phyloP scores from a whole-genome alignment of 2,329 filamentous ascomycete genomes.

The Talaromyces sp. region DNA sequence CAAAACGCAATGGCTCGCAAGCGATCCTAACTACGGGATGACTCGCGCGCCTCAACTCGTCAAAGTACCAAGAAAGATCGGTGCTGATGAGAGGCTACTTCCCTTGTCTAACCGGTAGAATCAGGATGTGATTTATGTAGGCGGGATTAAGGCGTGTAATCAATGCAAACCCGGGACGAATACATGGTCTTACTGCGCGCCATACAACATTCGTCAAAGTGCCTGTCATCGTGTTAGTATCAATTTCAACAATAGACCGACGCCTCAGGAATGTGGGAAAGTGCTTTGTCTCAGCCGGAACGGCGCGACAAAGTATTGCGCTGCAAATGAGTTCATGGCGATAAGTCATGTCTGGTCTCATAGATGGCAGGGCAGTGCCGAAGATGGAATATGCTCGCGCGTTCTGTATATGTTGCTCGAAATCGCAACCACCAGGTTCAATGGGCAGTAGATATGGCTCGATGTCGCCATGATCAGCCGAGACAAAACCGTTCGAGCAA shows the following conservation, averaged over 20 bases:
- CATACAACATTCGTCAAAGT: not conserved
- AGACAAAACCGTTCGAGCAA: not conserved
- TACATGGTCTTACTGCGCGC: conserved; percentile 1
- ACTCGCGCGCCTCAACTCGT: not conserved
- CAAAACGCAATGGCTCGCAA: not conserved
- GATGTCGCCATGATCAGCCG: conserved; percentile 2
- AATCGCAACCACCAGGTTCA: not conserved
- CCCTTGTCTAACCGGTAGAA: not conserved
- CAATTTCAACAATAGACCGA: not conserved
- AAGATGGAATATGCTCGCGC: not conserved
- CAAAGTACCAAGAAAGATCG: not conserved
- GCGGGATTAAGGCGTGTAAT: not conserved
- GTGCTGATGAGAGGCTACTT: not conserved
- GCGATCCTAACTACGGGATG: not conserved
- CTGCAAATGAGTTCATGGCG: not conserved
- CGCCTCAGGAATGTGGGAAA: not conserved
- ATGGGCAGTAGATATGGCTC: not conserved
- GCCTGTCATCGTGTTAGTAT: not conserved
- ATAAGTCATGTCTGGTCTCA: conserved; percentile 1
- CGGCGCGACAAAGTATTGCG: not conserved
- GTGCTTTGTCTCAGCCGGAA: not conserved
- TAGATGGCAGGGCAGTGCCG: not conserved
- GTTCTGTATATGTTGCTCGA: conserved; percentile 1
- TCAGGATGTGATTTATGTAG: not conserved
- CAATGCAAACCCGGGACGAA: not conserved